Percentiles rank a stretch among this genome's conserved stretches.
Evolutionary conservation across 148 eudicot genomes (phyloP).

Genomic region (Silene uniflora): DNA sequence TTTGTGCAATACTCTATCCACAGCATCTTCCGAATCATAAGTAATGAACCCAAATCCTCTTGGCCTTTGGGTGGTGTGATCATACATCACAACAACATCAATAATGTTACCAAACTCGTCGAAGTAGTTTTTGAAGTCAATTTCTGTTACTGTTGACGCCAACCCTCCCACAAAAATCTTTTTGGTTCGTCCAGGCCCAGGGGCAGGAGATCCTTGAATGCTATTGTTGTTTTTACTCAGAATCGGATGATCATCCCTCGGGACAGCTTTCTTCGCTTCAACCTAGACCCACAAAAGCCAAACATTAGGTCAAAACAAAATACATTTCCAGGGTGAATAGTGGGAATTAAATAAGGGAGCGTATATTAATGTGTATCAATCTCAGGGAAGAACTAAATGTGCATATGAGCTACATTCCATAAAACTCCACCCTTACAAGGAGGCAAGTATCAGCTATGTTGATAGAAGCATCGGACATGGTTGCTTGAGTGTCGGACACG

Average conservation of each 20-base stretch:
- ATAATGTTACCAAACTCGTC: slow-evolving; percentile 65
- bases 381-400: not conserved
- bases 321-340: not conserved
- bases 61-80: slow-evolving; percentile 69
- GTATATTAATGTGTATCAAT: not conserved
- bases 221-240: slow-evolving; percentile 45
- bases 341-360: not conserved
- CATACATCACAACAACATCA: slow-evolving; percentile 74
- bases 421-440: not conserved
- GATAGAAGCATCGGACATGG: not conserved
- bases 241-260: slow-evolving; percentile 57
- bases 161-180: slow-evolving; percentile 78
- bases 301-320: not conserved
- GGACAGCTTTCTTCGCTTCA: slow-evolving; percentile 73
- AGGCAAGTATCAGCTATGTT: not conserved
- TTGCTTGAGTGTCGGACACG: not conserved
- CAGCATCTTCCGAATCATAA: slow-evolving; percentile 66
- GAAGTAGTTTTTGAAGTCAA: slow-evolving; percentile 52
- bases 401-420: not conserved
- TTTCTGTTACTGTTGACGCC: slow-evolving; percentile 59
- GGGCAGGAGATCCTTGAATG: slow-evolving; percentile 48
- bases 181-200: slow-evolving; percentile 45
- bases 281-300: slow-evolving; percentile 31
- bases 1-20: slow-evolving; percentile 50
- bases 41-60: slow-evolving; percentile 71